These are phyloP conservation scores for Oleoguttula mirabilis DNA, from an alignment of 495 filamentous ascomycete species.

Conservation along the genomic window DNA sequence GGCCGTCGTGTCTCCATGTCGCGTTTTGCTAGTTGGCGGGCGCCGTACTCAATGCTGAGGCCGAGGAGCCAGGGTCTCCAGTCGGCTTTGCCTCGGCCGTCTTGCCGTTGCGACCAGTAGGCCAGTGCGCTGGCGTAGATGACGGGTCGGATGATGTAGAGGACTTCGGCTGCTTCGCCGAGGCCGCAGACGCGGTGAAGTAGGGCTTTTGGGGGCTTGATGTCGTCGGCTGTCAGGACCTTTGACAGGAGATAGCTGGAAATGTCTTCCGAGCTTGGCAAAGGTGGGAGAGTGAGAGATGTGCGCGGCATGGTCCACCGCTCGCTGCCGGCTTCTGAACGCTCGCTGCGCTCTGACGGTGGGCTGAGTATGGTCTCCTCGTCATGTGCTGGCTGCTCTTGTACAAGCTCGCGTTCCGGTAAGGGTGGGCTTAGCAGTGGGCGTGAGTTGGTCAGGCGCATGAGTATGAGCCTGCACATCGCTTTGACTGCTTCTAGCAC, in stretches of 20 bases:
- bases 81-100: conserved; percentile 35
- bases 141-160: conserved; percentile 83
- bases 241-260: conserved; percentile 78
- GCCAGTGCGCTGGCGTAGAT: conserved; percentile 81
- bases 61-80: conserved; percentile 92
- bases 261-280: conserved; percentile 69
- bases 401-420: conserved; percentile 64
- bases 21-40: conserved; percentile 66
- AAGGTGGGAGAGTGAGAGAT: conserved; percentile 63
- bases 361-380: conserved; percentile 18
- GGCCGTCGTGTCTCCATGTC: conserved; percentile 54
- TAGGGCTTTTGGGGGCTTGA: conserved; percentile 75
- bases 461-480: conserved; percentile 65
- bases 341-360: conserved; percentile 33
- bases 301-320: conserved; percentile 94
- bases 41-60: conserved; percentile 73
- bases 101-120: conserved; percentile 43
- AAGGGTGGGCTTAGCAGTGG: conserved; percentile 75
- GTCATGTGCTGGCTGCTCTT: conserved; percentile 29
- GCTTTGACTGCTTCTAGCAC: conserved; percentile 80
- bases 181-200: conserved; percentile 62
- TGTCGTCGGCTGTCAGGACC: conserved; percentile 88
- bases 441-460: conserved; percentile 70
- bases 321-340: conserved; percentile 30
- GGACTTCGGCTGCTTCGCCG: conserved; percentile 66